These are phyloP conservation scores for Mycogone perniciosa DNA, from an alignment of 2,329 filamentous ascomycete species.

Conservation along the genomic window DNA sequence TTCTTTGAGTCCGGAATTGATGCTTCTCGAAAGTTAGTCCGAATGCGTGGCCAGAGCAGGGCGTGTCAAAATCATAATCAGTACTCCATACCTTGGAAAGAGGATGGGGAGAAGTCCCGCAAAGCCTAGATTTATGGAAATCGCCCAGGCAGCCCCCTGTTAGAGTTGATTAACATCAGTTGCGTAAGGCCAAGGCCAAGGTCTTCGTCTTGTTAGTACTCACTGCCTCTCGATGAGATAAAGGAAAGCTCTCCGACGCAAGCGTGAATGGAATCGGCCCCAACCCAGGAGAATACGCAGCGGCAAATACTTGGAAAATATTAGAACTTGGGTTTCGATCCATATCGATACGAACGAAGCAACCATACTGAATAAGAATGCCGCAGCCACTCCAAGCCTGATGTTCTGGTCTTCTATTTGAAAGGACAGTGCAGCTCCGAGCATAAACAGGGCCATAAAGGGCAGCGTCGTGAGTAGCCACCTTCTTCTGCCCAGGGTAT, in stretches of 20 bases:
- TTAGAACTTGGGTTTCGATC: slow-evolving; percentile 3
- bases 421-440: slow-evolving; percentile 31
- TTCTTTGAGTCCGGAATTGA: slow-evolving; percentile 21
- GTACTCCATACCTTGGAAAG: slow-evolving; percentile 26
- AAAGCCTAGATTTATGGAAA: slow-evolving; percentile 42
- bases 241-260: slow-evolving; percentile 44
- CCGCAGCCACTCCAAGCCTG: slow-evolving; percentile 26
- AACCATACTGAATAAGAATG: slow-evolving; percentile 30
- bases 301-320: slow-evolving; percentile 29
- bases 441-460: slow-evolving; percentile 37
- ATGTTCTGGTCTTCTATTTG: slow-evolving; percentile 16
- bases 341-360: no score
- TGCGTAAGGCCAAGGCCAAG: background rate
- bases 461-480: slow-evolving; percentile 39
- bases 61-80: background rate
- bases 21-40: slow-evolving; percentile 8
- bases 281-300: slow-evolving; percentile 35
- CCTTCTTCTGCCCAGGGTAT: slow-evolving; percentile 34
- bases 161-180: slow-evolving; percentile 10
- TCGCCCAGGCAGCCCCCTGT: slow-evolving; percentile 40
- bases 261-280: slow-evolving; percentile 46
- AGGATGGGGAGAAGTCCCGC: slow-evolving; percentile 40
- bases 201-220: background rate
- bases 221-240: slow-evolving; percentile 41
- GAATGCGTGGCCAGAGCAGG: background rate